phyloP scores from a whole-genome alignment of 2,329 filamentous ascomycete species.

The Dichotomopilus funicola region DNA sequence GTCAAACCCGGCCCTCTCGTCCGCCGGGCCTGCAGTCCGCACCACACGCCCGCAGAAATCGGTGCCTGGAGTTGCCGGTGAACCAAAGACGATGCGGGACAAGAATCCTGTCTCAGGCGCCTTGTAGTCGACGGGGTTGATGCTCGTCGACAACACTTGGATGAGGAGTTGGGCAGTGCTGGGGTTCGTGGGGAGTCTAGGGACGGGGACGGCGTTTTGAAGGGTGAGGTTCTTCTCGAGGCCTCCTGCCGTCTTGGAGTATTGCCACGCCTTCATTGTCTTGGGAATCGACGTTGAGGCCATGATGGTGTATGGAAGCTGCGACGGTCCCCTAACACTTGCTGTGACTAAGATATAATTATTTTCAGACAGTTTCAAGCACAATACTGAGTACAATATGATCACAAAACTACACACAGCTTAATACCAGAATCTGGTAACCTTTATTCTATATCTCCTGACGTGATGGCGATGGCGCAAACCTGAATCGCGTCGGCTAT shows the following conservation, averaged over 20 bases:
- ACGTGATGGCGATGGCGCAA: no score
- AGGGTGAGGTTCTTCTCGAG: conserved; percentile 50
- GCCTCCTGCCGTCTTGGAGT: conserved; percentile 36
- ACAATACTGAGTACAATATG: no score
- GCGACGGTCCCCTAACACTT: no score
- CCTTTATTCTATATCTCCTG: no score
- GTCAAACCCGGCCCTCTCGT: conserved; percentile 22
- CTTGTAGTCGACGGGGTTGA: conserved; percentile 64
- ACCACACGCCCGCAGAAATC: conserved; percentile 44
- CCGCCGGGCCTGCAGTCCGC: conserved; percentile 27
- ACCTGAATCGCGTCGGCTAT: no score
- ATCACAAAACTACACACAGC: no score
- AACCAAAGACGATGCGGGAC: conserved; percentile 32
- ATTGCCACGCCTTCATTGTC: conserved; percentile 55
- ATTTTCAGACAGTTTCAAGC: no score
- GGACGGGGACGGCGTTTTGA: conserved; percentile 35
- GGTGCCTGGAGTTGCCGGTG: conserved; percentile 42
- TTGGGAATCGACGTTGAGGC: conserved; percentile 6
- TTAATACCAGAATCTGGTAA: no score
- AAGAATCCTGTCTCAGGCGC: conserved; percentile 44
- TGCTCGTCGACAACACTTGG: conserved; percentile 43
- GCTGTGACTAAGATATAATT: no score
- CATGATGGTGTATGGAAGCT: not conserved
- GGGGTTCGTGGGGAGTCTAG: conserved; percentile 30
- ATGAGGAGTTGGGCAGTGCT: conserved; percentile 46